Base-by-base conservation (phyloP, 306 rosid species). In the Ormosia emarginata region DNA sequence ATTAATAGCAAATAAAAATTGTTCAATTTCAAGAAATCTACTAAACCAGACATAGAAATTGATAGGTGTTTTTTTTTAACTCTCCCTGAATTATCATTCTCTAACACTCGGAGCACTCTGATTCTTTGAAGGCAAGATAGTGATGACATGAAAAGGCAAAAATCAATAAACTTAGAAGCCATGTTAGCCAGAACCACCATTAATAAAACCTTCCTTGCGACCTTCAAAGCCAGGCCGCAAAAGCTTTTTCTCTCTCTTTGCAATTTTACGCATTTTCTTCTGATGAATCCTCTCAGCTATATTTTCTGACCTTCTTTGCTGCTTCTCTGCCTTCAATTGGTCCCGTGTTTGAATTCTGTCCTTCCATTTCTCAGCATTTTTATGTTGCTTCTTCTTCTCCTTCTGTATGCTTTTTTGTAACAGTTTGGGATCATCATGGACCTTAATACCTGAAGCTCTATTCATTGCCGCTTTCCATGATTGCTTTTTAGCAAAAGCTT, bases 201-300 rank as follows among this genome's bases (percentile, higher is more conserved):
- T 92, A 29, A 94, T 80, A 68, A 91, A 94, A 40, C 97, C 94
- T 61, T 90, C 94, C 85, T 89, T 93, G 68, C 91, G 93, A 79
- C 98, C 98, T 86, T 94, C 98, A 74, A 93, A 93, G 24, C 98
- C 98, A 1, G 97, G 97, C 41, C 92, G 85, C 92, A 95, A 64
- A 33, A 95, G 94, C 85, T 95, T 95, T 79, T 89, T 95, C 92
- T 95, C 98, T 81, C 98, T 86, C 86, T 93, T 91, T 0, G 92
- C 97, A 33, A 93, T 95, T 71, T 77, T 85, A 6, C 89, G 83
- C 92, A 66, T 81, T 85, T 91, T 91, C 95, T 91, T 95, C 56
- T 93, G 89, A 11, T 89, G 88, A 70, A 82, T 85, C 81, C 88
- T 93, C 30, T 71, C 88, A 14, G 92, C 30, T 83, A 95, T 89